Evolutionary conservation across 73 alveolate species (phyloP), one percentile per base, ranked within the genome.

Genomic region (Symbiodinium natans): DNA sequence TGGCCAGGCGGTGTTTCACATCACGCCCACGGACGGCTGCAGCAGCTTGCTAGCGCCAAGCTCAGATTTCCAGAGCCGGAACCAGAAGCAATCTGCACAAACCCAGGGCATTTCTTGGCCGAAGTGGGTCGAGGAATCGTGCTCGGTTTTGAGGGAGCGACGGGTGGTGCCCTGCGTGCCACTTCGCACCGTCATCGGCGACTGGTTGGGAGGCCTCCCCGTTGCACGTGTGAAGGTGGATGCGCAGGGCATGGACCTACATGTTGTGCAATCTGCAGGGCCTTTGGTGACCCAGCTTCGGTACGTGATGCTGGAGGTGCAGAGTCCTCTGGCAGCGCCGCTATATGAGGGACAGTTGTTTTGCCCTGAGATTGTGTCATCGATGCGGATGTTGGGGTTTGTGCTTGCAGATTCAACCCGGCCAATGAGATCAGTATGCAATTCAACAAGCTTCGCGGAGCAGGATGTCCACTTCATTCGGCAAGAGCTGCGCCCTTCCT

Each of bases 191-290:
- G 93, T 86, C 43, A 41, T 86, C 5, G 56, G 93, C 36, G 59
- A 86, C 25, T 86, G 93, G 93, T 75, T 86, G 19, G 82, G 52
- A 9, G 93, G 74, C 38, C 82, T 48, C 56, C 93, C 80, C 1
- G 56, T 86, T 17, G 93, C 93, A 11, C 38, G 94, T 2, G 63
- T 86, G 63, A 86, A 86, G 84, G 84, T 56, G n/a, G 94, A 86
- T 86, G 94, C 94, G 21, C 94, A 86, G 73, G 94, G 94, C 41
- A 56, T 46, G 56, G 94, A 86, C 40, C 68, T 54, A 83, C 83
- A 56, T 19, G 84, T 86, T 59, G 63, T 86, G 59, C 52, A 54
- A 83, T 86, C 94, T 25, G 94, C 94, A 3, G 94, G 94, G 15
- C 41, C 34, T 21, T 86, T 86, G 63, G 19, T 86, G 83, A 19